A percentile compares a stretch with the other conserved stretches of the same genome.
Evolutionary conservation across 179 eudicot genomes (phyloP).

Genomic region (Sideroxylon spinosum): DNA sequence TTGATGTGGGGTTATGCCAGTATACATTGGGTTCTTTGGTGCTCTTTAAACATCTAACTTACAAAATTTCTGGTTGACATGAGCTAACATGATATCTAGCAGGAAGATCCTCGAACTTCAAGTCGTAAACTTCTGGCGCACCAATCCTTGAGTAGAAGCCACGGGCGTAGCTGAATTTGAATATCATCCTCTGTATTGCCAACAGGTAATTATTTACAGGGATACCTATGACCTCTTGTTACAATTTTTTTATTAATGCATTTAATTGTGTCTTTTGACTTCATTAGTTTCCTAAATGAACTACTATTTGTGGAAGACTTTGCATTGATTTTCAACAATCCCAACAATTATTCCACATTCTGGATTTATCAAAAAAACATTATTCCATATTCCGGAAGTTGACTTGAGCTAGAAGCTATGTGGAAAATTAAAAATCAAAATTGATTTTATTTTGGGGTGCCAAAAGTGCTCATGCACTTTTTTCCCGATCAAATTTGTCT

Average conservation of each 20-base stretch:
- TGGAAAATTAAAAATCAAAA: not conserved
- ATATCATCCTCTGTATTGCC: slow-evolving; percentile 11
- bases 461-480: not conserved
- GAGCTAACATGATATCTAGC: slow-evolving; percentile 19
- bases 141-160: slow-evolving; percentile 81
- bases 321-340: too few species aligned
- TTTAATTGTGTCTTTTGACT: not conserved
- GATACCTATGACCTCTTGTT: not conserved
- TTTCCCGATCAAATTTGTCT: not conserved
- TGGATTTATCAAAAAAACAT: not conserved
- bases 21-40: not conserved
- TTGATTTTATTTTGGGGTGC: not conserved
- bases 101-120: slow-evolving; percentile 76
- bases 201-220: slow-evolving; percentile 14
- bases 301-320: not conserved
- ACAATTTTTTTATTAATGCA: not conserved
- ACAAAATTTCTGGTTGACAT: too few species aligned
- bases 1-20: not conserved
- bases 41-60: not conserved
- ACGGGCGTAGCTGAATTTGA: slow-evolving; percentile 51
- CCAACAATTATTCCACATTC: too few species aligned
- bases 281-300: slow-evolving; percentile 1
- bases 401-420: not conserved
- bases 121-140: slow-evolving; percentile 67
- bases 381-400: not conserved